These are phyloP conservation scores for Zygoascus sp. DNA, from an alignment of 1,139 yeast species.

Conservation along the genomic window DNA sequence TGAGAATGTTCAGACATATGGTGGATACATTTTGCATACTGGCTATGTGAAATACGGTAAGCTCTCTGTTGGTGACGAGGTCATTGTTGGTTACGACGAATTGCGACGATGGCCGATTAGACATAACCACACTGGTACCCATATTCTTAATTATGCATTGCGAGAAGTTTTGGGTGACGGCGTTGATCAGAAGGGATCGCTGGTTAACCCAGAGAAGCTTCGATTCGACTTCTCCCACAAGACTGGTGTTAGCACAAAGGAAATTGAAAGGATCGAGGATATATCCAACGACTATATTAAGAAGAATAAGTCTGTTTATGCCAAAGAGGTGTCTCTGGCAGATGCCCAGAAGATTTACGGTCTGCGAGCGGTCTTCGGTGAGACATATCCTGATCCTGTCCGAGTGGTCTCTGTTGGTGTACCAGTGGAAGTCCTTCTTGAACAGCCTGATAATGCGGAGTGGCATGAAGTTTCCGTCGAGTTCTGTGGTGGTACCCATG, in stretches of 20 bases:
- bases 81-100: slow-evolving; percentile 87
- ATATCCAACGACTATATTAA: slow-evolving; percentile 69
- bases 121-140: slow-evolving; percentile 98
- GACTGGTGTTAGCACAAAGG: slow-evolving; percentile 63
- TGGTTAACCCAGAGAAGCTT: slow-evolving; percentile 90
- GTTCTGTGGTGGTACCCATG: slow-evolving; percentile 99
- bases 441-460: slow-evolving; percentile 61
- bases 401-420: slow-evolving; percentile 95
- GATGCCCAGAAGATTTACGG: slow-evolving; percentile 73
- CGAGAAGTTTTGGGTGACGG: slow-evolving; percentile 81
- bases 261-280: slow-evolving; percentile 68
- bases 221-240: slow-evolving; percentile 96
- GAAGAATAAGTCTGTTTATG: slow-evolving; percentile 65
- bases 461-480: slow-evolving; percentile 83
- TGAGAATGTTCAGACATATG: slow-evolving; percentile 85
- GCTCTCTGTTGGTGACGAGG: slow-evolving; percentile 59
- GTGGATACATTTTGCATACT: slow-evolving; percentile 93
- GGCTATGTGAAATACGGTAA: slow-evolving; percentile 78
- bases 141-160: slow-evolving; percentile 82
- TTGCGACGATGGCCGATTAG: slow-evolving; percentile 94
- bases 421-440: slow-evolving; percentile 74
- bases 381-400: slow-evolving; percentile 97
- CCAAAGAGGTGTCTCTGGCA: slow-evolving; percentile 74
- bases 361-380: slow-evolving; percentile 97
- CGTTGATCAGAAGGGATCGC: slow-evolving; percentile 94